These are phyloP conservation scores for Vaccinium myrtillus DNA, from an alignment of 148 eudicot genomes.

Conservation along the genomic window DNA sequence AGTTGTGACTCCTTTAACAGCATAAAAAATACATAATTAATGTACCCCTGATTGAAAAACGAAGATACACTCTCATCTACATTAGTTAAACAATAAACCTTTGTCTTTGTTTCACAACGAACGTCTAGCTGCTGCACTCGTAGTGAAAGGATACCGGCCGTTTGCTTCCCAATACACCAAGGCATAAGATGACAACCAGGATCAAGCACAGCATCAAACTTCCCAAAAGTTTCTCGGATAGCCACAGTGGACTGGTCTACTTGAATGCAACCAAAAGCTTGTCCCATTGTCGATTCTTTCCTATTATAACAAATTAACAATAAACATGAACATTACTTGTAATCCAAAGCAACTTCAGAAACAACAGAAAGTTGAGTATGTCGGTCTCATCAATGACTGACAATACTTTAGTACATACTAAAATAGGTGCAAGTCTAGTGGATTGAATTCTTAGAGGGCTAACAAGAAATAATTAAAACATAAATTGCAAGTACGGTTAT, in stretches of 20 bases:
- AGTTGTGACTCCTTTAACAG: not conserved
- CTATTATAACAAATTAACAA: not conserved
- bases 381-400: not conserved
- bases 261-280: slow-evolving; percentile 38
- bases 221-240: slow-evolving; percentile 41
- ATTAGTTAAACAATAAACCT: slow-evolving; percentile 24
- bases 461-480: not conserved
- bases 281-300: slow-evolving; percentile 32
- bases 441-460: not conserved
- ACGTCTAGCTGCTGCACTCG: slow-evolving; percentile 48
- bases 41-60: not conserved
- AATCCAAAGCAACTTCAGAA: not conserved
- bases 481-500: not conserved
- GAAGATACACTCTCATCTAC: not conserved
- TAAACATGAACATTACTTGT: not conserved
- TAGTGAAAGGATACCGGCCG: slow-evolving; percentile 36
- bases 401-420: not conserved
- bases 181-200: slow-evolving; percentile 50
- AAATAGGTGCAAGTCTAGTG: not conserved
- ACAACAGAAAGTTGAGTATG: not conserved
- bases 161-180: slow-evolving; percentile 41
- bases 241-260: slow-evolving; percentile 45
- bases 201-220: slow-evolving; percentile 34
- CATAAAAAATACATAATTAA: not conserved
- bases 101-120: slow-evolving; percentile 52